These are phyloP conservation scores for Fusarium buxicola DNA, from an alignment of 2,329 filamentous ascomycete species.

Conservation along the genomic window DNA sequence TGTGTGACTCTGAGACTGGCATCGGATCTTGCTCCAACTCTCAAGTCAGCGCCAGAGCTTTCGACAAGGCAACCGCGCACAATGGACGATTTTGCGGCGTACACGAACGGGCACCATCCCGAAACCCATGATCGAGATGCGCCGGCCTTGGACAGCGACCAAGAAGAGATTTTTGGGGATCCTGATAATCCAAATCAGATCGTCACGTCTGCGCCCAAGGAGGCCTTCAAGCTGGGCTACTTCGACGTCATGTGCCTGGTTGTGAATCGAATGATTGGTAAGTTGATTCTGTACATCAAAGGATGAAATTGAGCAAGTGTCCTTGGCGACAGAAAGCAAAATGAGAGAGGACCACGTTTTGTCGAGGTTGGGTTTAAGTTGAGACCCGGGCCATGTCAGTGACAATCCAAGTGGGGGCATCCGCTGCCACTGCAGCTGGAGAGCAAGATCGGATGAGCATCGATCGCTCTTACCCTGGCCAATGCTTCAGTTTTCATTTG, in stretches of 20 bases:
- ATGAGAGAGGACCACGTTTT: not conserved
- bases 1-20: conserved; percentile 3
- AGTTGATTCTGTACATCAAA: conserved; percentile 15
- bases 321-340: not conserved
- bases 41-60: conserved; percentile 1
- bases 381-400: conserved; percentile 1
- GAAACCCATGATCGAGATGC: conserved; percentile 16
- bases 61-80: conserved; percentile 3
- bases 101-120: conserved; percentile 18
- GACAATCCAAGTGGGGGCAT: conserved; percentile 40
- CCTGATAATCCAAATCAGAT: conserved; percentile 45
- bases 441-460: conserved; percentile 17
- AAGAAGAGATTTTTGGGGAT: conserved; percentile 19
- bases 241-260: conserved; percentile 53
- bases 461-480: conserved; percentile 25
- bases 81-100: conserved; percentile 48
- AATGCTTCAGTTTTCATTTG: conserved; percentile 30
- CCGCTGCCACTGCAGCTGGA: no score
- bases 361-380: conserved; percentile 43
- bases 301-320: not conserved
- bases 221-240: conserved; percentile 51
- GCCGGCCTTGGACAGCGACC: conserved; percentile 35
- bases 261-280: conserved; percentile 54
- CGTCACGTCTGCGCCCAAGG: conserved; percentile 50
- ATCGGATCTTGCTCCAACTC: not conserved